Evolutionary conservation across 2,329 filamentous ascomycete species (phyloP).

Genomic region (Hymenoscyphus fraxineus): DNA sequence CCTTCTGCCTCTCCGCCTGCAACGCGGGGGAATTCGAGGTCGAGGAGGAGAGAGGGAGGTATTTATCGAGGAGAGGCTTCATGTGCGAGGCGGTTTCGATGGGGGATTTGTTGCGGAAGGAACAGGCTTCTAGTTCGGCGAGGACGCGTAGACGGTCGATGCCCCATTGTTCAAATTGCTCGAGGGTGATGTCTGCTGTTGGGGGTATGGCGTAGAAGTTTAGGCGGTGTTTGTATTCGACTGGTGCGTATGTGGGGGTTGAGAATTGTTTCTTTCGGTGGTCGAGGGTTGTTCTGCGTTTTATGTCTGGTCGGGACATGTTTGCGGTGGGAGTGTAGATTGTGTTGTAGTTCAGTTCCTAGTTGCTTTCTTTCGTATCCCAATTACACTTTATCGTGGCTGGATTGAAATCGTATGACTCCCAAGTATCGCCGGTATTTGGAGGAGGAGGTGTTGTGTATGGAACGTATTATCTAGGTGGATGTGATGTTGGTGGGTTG

Average conservation of each 20-base stretch:
- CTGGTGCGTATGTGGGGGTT: slow-evolving; percentile 65
- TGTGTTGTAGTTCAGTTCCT: not conserved
- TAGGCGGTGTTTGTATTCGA: slow-evolving; percentile 77
- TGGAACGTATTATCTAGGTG: not conserved
- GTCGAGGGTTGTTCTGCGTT: slow-evolving; percentile 73
- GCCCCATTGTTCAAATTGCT: slow-evolving; percentile 98
- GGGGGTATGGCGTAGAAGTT: slow-evolving; percentile 90
- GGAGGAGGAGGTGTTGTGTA: not conserved
- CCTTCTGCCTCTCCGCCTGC: slow-evolving; percentile 76
- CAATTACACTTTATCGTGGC: no score
- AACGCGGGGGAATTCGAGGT: slow-evolving; percentile 58
- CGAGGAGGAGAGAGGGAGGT: slow-evolving; percentile 75
- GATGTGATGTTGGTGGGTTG: not conserved
- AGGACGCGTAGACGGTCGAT: slow-evolving; percentile 87
- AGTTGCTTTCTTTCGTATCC: not conserved
- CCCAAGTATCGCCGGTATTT: no score
- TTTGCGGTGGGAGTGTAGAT: slow-evolving; percentile 6
- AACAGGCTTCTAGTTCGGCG: slow-evolving; percentile 87
- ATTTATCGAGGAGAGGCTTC: slow-evolving; percentile 81
- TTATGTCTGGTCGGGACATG: slow-evolving; percentile 46
- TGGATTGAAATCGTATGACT: no score
- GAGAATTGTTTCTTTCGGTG: slow-evolving; percentile 85
- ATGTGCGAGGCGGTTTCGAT: slow-evolving; percentile 81
- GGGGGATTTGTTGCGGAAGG: slow-evolving; percentile 85
- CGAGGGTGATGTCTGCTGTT: slow-evolving; percentile 89